These are phyloP conservation scores for Penicillium sp. DNA, from an alignment of 2,329 filamentous ascomycete species.

Conservation along the genomic window DNA sequence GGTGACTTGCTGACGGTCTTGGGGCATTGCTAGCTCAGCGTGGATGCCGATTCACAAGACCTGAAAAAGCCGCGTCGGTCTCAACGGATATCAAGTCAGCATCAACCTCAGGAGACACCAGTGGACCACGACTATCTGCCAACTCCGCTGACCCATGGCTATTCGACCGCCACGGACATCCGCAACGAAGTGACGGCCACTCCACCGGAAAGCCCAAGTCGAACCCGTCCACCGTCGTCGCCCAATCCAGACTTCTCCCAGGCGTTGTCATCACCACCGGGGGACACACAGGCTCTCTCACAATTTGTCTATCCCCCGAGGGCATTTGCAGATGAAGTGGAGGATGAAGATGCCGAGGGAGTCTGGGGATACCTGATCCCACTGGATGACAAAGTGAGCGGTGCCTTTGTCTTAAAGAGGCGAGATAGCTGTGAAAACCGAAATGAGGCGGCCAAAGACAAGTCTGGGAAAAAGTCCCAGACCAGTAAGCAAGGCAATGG, in stretches of 20 bases:
- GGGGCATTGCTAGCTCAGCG: slow-evolving; percentile 58
- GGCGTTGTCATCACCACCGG: slow-evolving; percentile 64
- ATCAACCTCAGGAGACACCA: slow-evolving; percentile 57
- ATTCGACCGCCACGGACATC: slow-evolving; percentile 61
- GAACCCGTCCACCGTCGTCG: slow-evolving; percentile 47
- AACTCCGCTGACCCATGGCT: slow-evolving; percentile 74
- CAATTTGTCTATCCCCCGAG: slow-evolving; percentile 76
- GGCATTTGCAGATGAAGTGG: slow-evolving; percentile 75
- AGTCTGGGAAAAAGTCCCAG: slow-evolving; percentile 36
- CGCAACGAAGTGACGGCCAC: slow-evolving; percentile 72
- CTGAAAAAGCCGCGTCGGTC: slow-evolving; percentile 84
- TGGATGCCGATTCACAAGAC: slow-evolving; percentile 62
- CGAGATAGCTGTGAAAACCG: slow-evolving; percentile 66
- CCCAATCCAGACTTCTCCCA: slow-evolving; percentile 39
- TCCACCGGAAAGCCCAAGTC: slow-evolving; percentile 63
- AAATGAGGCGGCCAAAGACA: slow-evolving; percentile 31
- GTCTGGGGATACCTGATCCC: slow-evolving; percentile 96
- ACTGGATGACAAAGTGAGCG: slow-evolving; percentile 68
- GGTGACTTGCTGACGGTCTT: background rate
- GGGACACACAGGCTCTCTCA: slow-evolving; percentile 76
- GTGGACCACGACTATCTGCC: slow-evolving; percentile 71
- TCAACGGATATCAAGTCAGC: slow-evolving; percentile 66
- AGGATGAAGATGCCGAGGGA: slow-evolving; percentile 79
- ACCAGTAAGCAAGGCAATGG: slow-evolving; percentile 58
- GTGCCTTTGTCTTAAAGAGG: slow-evolving; percentile 73